Evolutionary conservation across 1,139 yeast genomes (phyloP).

Genomic region (Zygoascus hellenicus): DNA sequence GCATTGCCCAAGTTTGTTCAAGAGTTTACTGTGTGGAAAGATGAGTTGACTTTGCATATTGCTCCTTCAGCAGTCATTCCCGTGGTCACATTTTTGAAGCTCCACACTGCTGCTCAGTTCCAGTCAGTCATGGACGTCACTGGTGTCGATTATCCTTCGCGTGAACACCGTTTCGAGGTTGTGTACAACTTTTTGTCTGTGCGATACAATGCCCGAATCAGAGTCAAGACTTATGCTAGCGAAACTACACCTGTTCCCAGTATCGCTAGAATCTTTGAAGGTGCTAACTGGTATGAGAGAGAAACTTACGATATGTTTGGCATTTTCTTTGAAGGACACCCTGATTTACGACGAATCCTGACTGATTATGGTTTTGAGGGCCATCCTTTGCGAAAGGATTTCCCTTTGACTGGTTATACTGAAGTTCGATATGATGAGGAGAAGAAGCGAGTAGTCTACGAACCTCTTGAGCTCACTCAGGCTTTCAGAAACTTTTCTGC

Average conservation of each 20-base stretch:
- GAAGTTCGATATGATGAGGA: conserved; percentile 89
- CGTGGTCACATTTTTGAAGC: conserved; percentile 59
- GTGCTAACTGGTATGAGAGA: conserved; percentile 88
- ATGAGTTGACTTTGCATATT: conserved; percentile 70
- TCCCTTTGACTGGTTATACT: conserved; percentile 89
- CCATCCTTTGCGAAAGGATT: conserved; percentile 85
- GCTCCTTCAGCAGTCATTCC: conserved; percentile 75
- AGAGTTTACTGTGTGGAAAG: conserved; percentile 86
- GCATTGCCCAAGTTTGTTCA: conserved; percentile 79
- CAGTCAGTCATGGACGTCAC: conserved; percentile 77
- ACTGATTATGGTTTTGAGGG: conserved; percentile 94
- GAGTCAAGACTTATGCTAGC: conserved; percentile 84
- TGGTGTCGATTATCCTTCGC: conserved; percentile 80
- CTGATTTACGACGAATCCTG: conserved; percentile 83
- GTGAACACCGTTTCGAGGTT: conserved; percentile 81
- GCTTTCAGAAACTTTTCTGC: conserved; percentile 89
- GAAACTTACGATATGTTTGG: conserved; percentile 86
- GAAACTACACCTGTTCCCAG: conserved; percentile 82
- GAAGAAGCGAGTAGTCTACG: conserved; percentile 83
- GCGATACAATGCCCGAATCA: conserved; percentile 79
- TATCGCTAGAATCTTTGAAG: conserved; percentile 61
- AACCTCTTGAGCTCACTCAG: conserved; percentile 84
- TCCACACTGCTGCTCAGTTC: conserved; percentile 78
- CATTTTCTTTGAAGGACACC: conserved; percentile 81
- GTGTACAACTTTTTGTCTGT: conserved; percentile 77